Evolutionary conservation across 2,329 filamentous ascomycete species (phyloP).

Genomic region (Rhynchosporium graminicola): DNA sequence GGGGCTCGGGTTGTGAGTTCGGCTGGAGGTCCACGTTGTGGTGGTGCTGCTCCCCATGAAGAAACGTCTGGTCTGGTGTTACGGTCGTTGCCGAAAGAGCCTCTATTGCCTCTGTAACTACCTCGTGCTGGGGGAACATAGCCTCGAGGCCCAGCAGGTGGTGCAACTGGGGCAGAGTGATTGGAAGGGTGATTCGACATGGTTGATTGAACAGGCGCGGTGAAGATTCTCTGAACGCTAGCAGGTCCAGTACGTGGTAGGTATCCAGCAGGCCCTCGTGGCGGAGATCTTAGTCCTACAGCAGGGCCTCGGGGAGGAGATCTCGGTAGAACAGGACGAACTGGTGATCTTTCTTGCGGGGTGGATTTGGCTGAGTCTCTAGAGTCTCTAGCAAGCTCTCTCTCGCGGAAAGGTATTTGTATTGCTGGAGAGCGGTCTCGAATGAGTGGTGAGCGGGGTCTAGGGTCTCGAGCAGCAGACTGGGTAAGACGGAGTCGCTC

Average conservation of each 20-base stretch:
- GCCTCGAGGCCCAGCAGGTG: conserved; percentile 41
- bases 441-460: conserved; percentile 34
- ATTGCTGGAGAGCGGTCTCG: conserved; percentile 35
- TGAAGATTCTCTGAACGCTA: conserved; percentile 34
- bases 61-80: conserved; percentile 33
- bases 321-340: conserved; percentile 32
- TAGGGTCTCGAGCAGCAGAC: conserved; percentile 38
- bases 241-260: conserved; percentile 41
- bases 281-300: conserved; percentile 37
- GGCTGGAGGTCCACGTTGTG: conserved; percentile 26
- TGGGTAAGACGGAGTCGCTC: conserved; percentile 50
- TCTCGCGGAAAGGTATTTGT: conserved; percentile 32
- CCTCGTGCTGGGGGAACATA: conserved; percentile 36
- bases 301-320: conserved; percentile 38
- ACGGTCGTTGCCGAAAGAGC: conserved; percentile 37
- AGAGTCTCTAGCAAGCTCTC: conserved; percentile 25
- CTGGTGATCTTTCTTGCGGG: conserved; percentile 37
- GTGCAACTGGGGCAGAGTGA: conserved; percentile 26
- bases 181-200: conserved; percentile 15
- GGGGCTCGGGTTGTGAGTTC: conserved; percentile 27
- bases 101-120: conserved; percentile 36
- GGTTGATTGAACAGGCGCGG: conserved; percentile 29
- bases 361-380: conserved; percentile 37
- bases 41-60: conserved; percentile 36
- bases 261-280: conserved; percentile 39